Conservation (phyloP, 306 rosid genomes). For the Cajanus cajan region DNA sequence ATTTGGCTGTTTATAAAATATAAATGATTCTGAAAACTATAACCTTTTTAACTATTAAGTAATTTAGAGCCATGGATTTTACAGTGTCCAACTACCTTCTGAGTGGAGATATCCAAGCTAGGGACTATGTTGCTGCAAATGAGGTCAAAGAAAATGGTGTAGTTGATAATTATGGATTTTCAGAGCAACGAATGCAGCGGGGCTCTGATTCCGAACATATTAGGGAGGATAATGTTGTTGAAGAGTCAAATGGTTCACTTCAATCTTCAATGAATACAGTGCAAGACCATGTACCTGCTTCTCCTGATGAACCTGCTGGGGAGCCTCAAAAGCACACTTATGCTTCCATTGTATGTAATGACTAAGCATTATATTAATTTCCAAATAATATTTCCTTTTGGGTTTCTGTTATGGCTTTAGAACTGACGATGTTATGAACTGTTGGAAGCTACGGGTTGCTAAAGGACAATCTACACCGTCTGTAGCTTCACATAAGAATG, state of each 20-base stretch:
- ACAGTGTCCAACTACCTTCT: constrained; percentile 73
- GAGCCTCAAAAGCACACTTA: constrained; percentile 96
- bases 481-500: constrained; percentile 38
- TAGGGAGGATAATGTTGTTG: constrained; percentile 52
- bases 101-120: constrained; percentile 66
- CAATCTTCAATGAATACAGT: constrained; percentile 50
- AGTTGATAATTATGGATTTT: constrained; percentile 58
- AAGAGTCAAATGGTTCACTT: constrained; percentile 62
- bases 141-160: constrained; percentile 74
- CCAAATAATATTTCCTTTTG: constrained; percentile 15
- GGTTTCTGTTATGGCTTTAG: constrained; percentile 11
- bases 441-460: constrained; percentile 71
- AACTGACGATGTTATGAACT: constrained; percentile 40
- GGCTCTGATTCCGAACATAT: constrained; percentile 58
- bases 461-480: constrained; percentile 62
- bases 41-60: not conserved
- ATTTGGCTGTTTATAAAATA: not conserved
- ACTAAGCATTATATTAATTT: constrained; percentile 1
- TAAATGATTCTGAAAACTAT: not conserved
- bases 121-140: constrained; percentile 62
- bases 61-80: constrained; percentile 38
- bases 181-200: constrained; percentile 67
- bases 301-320: constrained; percentile 78
- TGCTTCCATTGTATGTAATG: constrained; percentile 82
- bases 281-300: constrained; percentile 57